Evolutionary conservation across 2,329 filamentous ascomycete species (phyloP).

Genomic region (Leptographium wingfieldii): DNA sequence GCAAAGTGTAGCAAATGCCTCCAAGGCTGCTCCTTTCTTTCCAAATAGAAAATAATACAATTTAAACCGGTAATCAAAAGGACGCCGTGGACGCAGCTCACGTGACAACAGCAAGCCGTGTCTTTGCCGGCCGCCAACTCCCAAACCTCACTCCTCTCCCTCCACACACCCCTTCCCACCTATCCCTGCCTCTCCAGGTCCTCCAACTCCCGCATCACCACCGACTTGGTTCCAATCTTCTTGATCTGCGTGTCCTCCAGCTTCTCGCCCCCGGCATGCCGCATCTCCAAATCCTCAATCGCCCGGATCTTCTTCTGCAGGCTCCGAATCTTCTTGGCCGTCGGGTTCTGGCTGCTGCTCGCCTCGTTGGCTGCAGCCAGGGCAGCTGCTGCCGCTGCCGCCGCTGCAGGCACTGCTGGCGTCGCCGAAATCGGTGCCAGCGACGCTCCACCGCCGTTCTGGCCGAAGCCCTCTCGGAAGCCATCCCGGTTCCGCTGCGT

Average conservation of each 20-base stretch:
- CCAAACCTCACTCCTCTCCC: neutral
- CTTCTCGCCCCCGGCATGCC: conserved; percentile 87
- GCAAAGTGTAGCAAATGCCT: too few species aligned
- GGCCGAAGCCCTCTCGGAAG: conserved; percentile 16
- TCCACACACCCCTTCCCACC: too few species aligned
- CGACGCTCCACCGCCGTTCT: conserved; percentile 14
- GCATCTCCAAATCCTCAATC: conserved; percentile 97
- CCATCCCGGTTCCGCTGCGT: conserved; percentile 23
- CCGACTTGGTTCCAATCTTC: conserved; percentile 85
- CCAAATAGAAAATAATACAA: too few species aligned
- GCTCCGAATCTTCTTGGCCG: conserved; percentile 88
- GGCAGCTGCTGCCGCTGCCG: conserved; percentile 19
- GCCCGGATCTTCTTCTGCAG: conserved; percentile 95
- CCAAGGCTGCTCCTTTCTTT: too few species aligned
- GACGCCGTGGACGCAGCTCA: too few species aligned
- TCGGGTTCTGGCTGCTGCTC: conserved; percentile 42
- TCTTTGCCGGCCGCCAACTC: neutral
- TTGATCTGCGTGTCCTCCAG: conserved; percentile 96
- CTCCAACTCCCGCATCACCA: conserved; percentile 73
- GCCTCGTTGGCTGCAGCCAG: conserved; percentile 28
- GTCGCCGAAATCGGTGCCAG: conserved; percentile 15
- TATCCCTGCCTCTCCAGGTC: conserved; percentile 31
- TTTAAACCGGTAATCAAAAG: too few species aligned
- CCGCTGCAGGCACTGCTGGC: conserved; percentile 19
- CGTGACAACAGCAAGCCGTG: too few species aligned